These are phyloP conservation scores for Lactarius hatsudake DNA, from an alignment of 768 basidiomycete genomes.

Conservation along the genomic window DNA sequence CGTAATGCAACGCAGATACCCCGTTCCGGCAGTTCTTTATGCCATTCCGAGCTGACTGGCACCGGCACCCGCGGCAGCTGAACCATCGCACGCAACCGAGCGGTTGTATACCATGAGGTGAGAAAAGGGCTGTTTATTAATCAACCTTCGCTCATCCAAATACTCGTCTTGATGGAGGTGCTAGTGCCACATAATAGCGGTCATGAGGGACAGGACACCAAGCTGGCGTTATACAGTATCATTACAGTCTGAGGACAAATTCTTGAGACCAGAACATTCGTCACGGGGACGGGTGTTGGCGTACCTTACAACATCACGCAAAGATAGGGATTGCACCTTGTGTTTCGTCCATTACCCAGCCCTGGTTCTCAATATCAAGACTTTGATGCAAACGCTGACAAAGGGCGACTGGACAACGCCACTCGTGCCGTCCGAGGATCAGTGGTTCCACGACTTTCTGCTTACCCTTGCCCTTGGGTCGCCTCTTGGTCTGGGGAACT, in stretches of 20 bases:
- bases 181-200: too few species aligned
- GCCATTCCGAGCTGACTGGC: neutral
- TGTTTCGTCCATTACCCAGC: conserved; percentile 28
- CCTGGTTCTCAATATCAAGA: conserved; percentile 20
- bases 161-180: neutral
- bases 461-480: conserved; percentile 23
- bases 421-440: conserved; percentile 23
- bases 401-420: conserved; percentile 25
- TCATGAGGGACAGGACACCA: neutral
- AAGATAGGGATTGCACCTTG: conserved; percentile 26
- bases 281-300: neutral
- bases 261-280: neutral
- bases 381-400: conserved; percentile 24
- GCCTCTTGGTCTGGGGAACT: conserved; percentile 4
- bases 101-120: conserved; percentile 6
- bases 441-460: conserved; percentile 21
- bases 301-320: conserved; percentile 22
- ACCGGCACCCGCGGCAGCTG: neutral
- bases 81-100: neutral
- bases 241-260: neutral
- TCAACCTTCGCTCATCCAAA: conserved; percentile 1
- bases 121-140: conserved; percentile 17
- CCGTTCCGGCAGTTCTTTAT: neutral
- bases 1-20: neutral
- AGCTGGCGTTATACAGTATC: conserved; percentile 4